A percentile compares a stretch with the other conserved stretches of the same genome.
phyloP scores from a whole-genome alignment of 768 basidiomycete genomes.

The Dentipellis fragilis region DNA sequence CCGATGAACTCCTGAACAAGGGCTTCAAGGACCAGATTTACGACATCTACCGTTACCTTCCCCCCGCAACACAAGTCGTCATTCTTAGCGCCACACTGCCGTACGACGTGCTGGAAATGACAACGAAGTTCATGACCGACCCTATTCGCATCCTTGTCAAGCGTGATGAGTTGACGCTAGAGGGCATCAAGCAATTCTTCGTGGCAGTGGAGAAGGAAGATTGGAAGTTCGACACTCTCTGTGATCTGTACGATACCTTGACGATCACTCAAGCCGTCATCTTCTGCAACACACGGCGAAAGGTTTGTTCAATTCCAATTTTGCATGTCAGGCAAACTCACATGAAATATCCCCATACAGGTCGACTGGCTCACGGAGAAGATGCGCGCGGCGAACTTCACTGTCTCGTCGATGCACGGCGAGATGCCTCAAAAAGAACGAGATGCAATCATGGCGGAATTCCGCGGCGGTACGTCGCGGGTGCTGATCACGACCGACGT shows the following conservation, averaged over 20 bases:
- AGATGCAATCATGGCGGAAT: conserved; percentile 95
- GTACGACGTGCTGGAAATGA: conserved; percentile 97
- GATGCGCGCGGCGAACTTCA: conserved; percentile 98
- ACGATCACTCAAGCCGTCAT: conserved; percentile 99
- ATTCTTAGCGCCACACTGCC: conserved; percentile 93
- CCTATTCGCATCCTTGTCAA: conserved; percentile 97
- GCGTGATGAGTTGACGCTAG: conserved; percentile 96
- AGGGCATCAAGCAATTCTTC: conserved; percentile 95
- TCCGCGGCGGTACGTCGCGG: conserved; percentile 89
- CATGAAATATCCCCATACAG: conserved; percentile 27
- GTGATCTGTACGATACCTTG: conserved; percentile 94
- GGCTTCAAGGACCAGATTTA: conserved; percentile 99
- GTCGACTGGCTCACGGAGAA: conserved; percentile 99
- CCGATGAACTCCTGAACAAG: conserved; percentile 93
- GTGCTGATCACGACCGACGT: conserved; percentile 95
- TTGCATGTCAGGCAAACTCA: neutral
- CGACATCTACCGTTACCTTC: conserved; percentile 95
- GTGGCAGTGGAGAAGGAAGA: conserved; percentile 99
- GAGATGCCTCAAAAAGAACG: conserved; percentile 95
- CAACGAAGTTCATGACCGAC: conserved; percentile 99
- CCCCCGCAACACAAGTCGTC: conserved; percentile 95
- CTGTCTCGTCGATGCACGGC: conserved; percentile 92
- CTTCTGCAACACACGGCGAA: conserved; percentile 96
- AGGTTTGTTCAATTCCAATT: conserved; percentile 40
- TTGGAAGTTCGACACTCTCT: conserved; percentile 98